A percentile compares a stretch with the other conserved stretches of the same genome.
These are phyloP conservation scores for Paraurostyla sp. DNA, from an alignment of 73 alveolate species.

Conservation along the genomic window DNA sequence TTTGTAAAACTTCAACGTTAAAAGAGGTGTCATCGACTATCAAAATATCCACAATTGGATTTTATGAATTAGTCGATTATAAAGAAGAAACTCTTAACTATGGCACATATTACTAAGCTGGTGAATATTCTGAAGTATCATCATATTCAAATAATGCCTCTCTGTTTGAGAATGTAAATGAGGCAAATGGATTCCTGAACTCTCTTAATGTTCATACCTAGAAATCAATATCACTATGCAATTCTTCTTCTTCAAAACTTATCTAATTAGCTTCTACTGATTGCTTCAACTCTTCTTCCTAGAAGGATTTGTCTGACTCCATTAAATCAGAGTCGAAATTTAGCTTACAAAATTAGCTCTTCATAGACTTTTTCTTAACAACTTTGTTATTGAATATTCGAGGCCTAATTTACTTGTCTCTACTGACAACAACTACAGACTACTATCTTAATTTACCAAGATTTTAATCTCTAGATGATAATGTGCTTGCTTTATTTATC, in stretches of 20 bases:
- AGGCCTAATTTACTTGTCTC: neutral
- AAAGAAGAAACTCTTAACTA: too few relatives aligned
- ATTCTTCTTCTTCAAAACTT: neutral
- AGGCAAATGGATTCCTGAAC: constrained; percentile 1
- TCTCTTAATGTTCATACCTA: neutral
- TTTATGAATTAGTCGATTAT: too few relatives aligned
- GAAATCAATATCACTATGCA: neutral
- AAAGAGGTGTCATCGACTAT: constrained; percentile 22
- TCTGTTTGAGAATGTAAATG: neutral
- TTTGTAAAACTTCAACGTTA: constrained; percentile 15
- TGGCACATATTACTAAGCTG: too few relatives aligned
- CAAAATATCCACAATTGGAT: too few relatives aligned
- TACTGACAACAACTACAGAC: neutral
- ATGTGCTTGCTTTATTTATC: neutral
- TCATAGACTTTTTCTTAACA: neutral
- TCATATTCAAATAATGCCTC: neutral
- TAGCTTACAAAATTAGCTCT: neutral
- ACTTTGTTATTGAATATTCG: neutral
- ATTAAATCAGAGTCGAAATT: neutral
- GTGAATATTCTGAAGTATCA: too few relatives aligned
- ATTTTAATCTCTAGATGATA: neutral
- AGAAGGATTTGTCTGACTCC: neutral
- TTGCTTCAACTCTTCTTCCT: neutral
- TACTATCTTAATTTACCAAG: neutral
- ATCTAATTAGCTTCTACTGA: neutral